Base-by-base conservation (phyloP, 768 basidiomycete genomes). In the Lactifluus subvellereus region DNA sequence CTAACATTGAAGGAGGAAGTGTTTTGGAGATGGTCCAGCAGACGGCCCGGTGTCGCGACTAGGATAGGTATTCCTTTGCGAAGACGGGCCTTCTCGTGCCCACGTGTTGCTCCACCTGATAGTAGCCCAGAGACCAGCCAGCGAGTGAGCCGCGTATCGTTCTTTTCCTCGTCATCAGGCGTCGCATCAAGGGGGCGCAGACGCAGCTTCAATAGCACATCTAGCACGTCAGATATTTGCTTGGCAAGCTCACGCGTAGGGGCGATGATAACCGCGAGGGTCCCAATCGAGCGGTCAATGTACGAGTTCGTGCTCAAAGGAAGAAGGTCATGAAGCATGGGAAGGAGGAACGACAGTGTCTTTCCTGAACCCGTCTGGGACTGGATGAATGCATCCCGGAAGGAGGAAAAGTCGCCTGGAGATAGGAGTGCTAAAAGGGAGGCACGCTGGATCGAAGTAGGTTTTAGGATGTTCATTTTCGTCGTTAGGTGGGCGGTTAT, bases 351-450 rank as follows among this genome's bases (percentile, higher is more conserved):
- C 3, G 94, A 84, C 27, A 98, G 77, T 0, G 95, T 98, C 76
- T 98, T 98, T 71, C 96, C 96, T 0, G 95, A 98, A 59, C 96
- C 96, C 9, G 96, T 98, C 72, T 98, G 94, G 13, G 94, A 91
- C 74, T 97, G 95, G 60, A 98, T 91, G 74, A 97, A 95, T 14
- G 90, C 83, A 74, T 96, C 94, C 62, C 89, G 79, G 54, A 77
- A 61, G 10, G 76, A 53, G 68, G 65, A 63, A 74, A 75, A 65
- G 74, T 69, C 43, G 72, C 75, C 30, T 78, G 72, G 56, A 76
- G 75, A 64, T 4, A 90, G 80, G 48, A 98, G 79, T n/a, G 86
- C 73, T 6, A 83, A 79, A 13, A 88, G 75, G 10, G 80, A 80
- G 8, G 87, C 84, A 62, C 88, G 82, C 74, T 98, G 96, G 64